Conservation (phyloP, 2,329 filamentous ascomycete genomes). For the Botryotinia convoluta region DNA sequence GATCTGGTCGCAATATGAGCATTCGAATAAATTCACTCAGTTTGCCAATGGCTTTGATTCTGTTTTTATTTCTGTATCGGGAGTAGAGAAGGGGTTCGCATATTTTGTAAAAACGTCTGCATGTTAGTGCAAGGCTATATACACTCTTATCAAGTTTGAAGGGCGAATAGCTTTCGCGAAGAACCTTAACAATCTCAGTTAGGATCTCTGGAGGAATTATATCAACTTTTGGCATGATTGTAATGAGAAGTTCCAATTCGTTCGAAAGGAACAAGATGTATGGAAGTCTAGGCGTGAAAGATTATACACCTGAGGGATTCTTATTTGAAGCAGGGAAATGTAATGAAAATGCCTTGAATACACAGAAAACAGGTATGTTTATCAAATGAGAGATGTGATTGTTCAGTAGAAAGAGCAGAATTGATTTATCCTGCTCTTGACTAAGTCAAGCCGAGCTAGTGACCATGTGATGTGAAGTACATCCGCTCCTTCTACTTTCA, state of each 20-base stretch:
- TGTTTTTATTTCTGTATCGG: not conserved
- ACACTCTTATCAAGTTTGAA: not conserved
- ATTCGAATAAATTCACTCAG: not conserved
- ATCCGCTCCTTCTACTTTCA: not conserved
- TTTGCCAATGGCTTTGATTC: too few species aligned
- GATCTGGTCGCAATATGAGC: not conserved
- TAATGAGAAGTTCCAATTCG: too few species aligned
- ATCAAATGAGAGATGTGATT: not conserved
- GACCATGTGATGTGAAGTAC: not conserved
- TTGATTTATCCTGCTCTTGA: not conserved
- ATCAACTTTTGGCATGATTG: too few species aligned
- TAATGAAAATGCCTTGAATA: not conserved
- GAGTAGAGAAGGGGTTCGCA: not conserved
- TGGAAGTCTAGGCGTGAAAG: not conserved
- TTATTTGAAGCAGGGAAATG: not conserved
- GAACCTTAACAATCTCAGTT: not conserved
- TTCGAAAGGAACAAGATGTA: not conserved
- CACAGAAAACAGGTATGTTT: not conserved
- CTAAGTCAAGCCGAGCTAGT: not conserved
- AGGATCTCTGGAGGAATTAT: not conserved
- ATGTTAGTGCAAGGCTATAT: not conserved
- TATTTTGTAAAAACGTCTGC: not conserved
- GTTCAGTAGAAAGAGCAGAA: not conserved
- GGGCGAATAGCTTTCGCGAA: not conserved
- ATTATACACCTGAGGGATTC: not conserved